phyloP scores from a whole-genome alignment of 1,284 basidiomycete genomes.

The Cutaneotrichosporon sp. region DNA sequence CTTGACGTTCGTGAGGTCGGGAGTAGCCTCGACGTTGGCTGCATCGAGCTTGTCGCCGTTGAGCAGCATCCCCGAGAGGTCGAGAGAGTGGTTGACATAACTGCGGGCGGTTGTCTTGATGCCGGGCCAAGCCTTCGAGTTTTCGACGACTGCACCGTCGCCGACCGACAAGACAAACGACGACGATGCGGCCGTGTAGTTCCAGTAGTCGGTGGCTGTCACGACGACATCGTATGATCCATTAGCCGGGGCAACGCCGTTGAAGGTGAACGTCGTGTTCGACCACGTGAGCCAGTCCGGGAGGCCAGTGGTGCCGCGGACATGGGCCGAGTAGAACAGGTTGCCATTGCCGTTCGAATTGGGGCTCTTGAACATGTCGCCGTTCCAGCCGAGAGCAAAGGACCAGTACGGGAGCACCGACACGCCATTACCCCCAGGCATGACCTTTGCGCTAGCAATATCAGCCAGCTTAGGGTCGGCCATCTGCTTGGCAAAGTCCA shows the following conservation, averaged over 20 bases:
- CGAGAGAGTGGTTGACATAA: slow-evolving; percentile 35
- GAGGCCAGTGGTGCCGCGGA: slow-evolving; percentile 50
- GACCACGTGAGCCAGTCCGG: slow-evolving; percentile 58
- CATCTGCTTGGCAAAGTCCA: slow-evolving; percentile 51
- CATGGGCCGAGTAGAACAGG: slow-evolving; percentile 53
- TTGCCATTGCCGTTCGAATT: slow-evolving; percentile 14
- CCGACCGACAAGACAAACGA: slow-evolving; percentile 52
- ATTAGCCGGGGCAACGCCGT: slow-evolving; percentile 55
- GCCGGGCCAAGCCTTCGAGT: slow-evolving; percentile 28
- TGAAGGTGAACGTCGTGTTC: slow-evolving; percentile 58
- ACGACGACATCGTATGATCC: slow-evolving; percentile 50
- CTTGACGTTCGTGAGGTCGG: slow-evolving; percentile 41
- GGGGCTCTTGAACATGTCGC: slow-evolving; percentile 48
- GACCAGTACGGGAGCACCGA: slow-evolving; percentile 55
- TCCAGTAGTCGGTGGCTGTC: slow-evolving; percentile 52
- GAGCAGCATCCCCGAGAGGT: slow-evolving; percentile 36
- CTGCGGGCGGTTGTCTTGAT: slow-evolving; percentile 38
- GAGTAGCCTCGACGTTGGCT: slow-evolving; percentile 37
- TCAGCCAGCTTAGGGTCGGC: slow-evolving; percentile 36
- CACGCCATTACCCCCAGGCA: slow-evolving; percentile 48
- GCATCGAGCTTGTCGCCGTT: slow-evolving; percentile 35
- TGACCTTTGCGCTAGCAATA: slow-evolving; percentile 42
- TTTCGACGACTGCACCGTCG: slow-evolving; percentile 37
- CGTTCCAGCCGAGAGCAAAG: slow-evolving; percentile 59
- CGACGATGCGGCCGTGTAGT: slow-evolving; percentile 51